Conservation (phyloP, 1,139 yeast genomes). For the Schwanniomyces etchellsii region DNA sequence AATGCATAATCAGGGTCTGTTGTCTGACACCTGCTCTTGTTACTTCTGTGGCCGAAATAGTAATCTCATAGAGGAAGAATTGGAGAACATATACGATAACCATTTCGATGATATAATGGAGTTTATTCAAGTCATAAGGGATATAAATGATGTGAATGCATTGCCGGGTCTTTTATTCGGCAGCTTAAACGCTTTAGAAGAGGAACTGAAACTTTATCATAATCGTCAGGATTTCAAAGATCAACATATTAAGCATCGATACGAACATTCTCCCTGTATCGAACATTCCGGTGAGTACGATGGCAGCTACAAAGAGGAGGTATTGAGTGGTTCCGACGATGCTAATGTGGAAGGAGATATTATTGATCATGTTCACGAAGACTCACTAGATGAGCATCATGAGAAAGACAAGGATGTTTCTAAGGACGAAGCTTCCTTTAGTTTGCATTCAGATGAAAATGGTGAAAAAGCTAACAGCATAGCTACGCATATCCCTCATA, state of each 20-base stretch:
- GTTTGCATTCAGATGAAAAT: background rate
- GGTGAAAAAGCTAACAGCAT: background rate
- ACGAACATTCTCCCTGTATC: slow-evolving; percentile 1
- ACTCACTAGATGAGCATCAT: background rate
- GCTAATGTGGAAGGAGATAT: background rate
- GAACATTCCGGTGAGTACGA: slow-evolving; percentile 2
- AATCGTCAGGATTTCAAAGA: slow-evolving; percentile 16
- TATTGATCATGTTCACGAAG: background rate
- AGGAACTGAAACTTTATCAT: slow-evolving; percentile 31
- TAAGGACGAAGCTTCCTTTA: background rate
- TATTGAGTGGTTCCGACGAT: slow-evolving; percentile 1
- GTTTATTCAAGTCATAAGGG: slow-evolving; percentile 35
- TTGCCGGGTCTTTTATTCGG: slow-evolving; percentile 37
- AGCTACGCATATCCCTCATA: background rate
- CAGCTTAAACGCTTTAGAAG: slow-evolving; percentile 36
- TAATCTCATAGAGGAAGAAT: slow-evolving; percentile 69
- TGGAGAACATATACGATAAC: slow-evolving; percentile 51
- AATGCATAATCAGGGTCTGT: slow-evolving; percentile 7
- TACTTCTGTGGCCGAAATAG: slow-evolving; percentile 76
- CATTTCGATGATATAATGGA: slow-evolving; percentile 50
- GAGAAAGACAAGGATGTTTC: background rate
- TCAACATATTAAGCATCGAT: slow-evolving; percentile 9
- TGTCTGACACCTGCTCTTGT: slow-evolving; percentile 54
- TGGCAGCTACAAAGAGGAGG: slow-evolving; percentile 1
- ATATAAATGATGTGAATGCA: slow-evolving; percentile 36